phyloP scores from a whole-genome alignment of 305 asterid genomes.

The Solanum hybrid region DNA sequence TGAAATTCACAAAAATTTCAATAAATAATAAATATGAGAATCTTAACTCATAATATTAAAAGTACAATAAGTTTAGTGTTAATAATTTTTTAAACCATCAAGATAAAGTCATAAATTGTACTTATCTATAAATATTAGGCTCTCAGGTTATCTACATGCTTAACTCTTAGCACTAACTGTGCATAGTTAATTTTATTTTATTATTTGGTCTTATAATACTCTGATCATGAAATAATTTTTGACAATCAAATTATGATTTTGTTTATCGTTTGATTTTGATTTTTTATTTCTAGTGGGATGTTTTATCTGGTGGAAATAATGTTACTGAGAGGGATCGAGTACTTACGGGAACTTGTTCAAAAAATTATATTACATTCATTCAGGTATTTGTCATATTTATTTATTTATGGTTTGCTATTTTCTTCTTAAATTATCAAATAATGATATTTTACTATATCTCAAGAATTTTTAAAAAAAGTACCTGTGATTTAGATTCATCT shows the following conservation, averaged over 20 bases:
- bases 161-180: not conserved
- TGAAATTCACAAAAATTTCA: not conserved
- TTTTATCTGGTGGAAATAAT: not conserved
- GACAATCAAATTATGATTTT: not conserved
- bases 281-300: not conserved
- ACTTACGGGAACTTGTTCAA: not conserved
- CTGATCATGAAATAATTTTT: not conserved
- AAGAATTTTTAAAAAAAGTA: not conserved
- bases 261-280: not conserved
- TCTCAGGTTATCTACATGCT: not conserved
- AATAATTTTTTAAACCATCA: not conserved
- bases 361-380: not conserved
- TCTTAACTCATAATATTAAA: not conserved
- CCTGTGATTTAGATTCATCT: not conserved
- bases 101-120: not conserved
- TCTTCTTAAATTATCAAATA: not conserved
- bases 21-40: not conserved
- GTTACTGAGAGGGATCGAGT: not conserved
- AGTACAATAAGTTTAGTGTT: not conserved
- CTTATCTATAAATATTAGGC: not conserved
- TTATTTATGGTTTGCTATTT: not conserved
- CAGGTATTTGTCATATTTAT: not conserved
- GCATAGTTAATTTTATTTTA: not conserved
- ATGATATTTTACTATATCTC: not conserved
- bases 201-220: not conserved